Conservation (phyloP, 2,329 filamentous ascomycete genomes). For the Rutstroemia sp. region DNA sequence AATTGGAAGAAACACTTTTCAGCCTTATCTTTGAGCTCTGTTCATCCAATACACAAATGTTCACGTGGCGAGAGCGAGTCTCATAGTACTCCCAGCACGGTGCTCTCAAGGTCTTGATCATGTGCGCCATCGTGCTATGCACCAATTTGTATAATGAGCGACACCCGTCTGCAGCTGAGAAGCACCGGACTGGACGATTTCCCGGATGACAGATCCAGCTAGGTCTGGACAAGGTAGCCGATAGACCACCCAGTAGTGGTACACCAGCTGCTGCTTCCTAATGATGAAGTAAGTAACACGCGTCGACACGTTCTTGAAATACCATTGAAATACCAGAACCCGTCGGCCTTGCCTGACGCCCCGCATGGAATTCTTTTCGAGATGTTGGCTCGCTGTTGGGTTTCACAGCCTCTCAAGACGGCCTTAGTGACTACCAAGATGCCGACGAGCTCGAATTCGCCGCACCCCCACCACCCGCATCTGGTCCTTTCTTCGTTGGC, state of each 20-base stretch:
- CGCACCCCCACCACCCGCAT: slow-evolving; percentile 2
- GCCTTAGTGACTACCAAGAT: slow-evolving; percentile 9
- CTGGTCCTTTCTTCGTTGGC: slow-evolving; percentile 8
- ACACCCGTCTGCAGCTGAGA: neutral
- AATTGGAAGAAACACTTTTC: neutral
- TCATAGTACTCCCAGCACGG: neutral
- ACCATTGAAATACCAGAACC: slow-evolving; percentile 11
- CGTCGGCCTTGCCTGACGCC: neutral
- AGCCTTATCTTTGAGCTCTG: neutral
- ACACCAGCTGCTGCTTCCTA: slow-evolving; percentile 11
- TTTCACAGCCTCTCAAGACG: slow-evolving; percentile 12
- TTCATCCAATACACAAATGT: neutral
- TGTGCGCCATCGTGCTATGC: neutral
- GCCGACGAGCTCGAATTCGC: slow-evolving; percentile 8
- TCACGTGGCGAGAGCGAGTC: neutral
- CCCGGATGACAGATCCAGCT: no score
- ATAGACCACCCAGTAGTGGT: slow-evolving; percentile 11
- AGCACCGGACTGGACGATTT: neutral
- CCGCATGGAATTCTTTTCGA: slow-evolving; percentile 12
- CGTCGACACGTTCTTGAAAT: slow-evolving; percentile 10
- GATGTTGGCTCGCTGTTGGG: slow-evolving; percentile 11
- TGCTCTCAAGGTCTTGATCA: neutral
- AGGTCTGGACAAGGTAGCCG: slow-evolving; percentile 3
- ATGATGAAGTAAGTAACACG: slow-evolving; percentile 11
- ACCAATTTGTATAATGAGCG: neutral